Evolutionary conservation across 2,329 filamentous ascomycete species (phyloP), one percentile per base, ranked within the genome.

Genomic region (Bipolaris bicolor): DNA sequence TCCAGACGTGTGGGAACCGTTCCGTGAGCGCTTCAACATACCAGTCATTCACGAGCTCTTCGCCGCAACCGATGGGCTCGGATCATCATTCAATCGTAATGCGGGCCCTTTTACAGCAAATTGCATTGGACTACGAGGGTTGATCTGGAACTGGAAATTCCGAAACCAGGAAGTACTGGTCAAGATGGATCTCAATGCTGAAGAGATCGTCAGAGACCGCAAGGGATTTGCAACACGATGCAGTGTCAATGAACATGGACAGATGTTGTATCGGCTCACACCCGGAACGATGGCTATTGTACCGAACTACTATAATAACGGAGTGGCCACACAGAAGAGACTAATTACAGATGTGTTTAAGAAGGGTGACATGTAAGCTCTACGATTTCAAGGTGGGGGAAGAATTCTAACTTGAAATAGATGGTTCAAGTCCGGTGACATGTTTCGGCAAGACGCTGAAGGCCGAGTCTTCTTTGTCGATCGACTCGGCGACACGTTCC

Each of bases 1-100:
- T 11, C 74, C 75, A 11, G 77, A 79, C 57, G 75, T 79, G 0
- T 79, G 77, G 75, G 74, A 76, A 52, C 66, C 64, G 0, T 79
- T 79, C 54, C 69, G 75, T 16, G 62, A 77, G 48, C 68, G 77
- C 2, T 79, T 78, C 57, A 68, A 68, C 13, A 77, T 78, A 37
- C 70, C 73, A 4, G 62, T 72, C 16, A 77, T 79, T 53, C 70
- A 76, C 36, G 77, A 79, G 60, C 60, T 78, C 15, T 79, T 77
- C 51, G 75, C 73, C 2, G 75, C 74, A 7, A 78, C 76, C 1
- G 77, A 79, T 57, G 77, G 76, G 1, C 43, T 77, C 7, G 74
- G 70, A 0, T 49, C 69, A 4, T 70, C 65, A 2, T 75, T 72
- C 49, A 77, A 74, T 36, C 51, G 60, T 7, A 76, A 77, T 33